Evolutionary conservation across 306 rosid genomes (phyloP), one percentile per base, ranked within the genome.

Genomic region (Ormosia emarginata): DNA sequence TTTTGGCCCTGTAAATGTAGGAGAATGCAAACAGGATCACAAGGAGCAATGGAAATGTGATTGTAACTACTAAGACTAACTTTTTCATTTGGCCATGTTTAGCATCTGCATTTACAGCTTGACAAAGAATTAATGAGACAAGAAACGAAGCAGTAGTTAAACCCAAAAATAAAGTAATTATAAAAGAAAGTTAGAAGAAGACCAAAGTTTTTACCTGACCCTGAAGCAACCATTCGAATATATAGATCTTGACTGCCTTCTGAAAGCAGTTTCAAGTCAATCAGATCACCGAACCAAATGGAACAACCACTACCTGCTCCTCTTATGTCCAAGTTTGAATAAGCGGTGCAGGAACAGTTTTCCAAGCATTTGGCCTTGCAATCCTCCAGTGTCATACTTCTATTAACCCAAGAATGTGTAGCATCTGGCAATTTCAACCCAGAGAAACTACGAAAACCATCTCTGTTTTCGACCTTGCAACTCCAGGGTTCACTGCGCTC

Each of bases 401-500:
- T 24, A 56, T 57, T 62, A 30, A 67, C 55, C 82, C 82, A 79
- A 55, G 82, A 5, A 15, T 11, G 33, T 12, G 24, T 82, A 36
- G 81, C 64, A 36, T 83, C 74, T 0, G 86, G 89, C 57, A 80
- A 14, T 33, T 85, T 82, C 72, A 80, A 13, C 3, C 75, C 61
- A 32, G 3, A n/a, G 44, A 71, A 4, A 47, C 12, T 67, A 12
- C 9, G 3, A 83, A 88, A 85, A 30, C 84, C 65, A 69, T 83
- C 89, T 75, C 9, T 65, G 1, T 75, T 7, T 2, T 50, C 40
- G 1, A 18, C 50, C 56, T 24, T 3, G 24, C 91, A 88, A 8
- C 29, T 72, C 84, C 79, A 61, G 2, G 6, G 17, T 6, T 52
- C 46, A 18, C 32, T 67, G 0, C 79, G 79, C 7, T 4, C 63